Base-by-base conservation (phyloP, 2,329 filamentous ascomycete genomes). In the Trichoderma hamatum region DNA sequence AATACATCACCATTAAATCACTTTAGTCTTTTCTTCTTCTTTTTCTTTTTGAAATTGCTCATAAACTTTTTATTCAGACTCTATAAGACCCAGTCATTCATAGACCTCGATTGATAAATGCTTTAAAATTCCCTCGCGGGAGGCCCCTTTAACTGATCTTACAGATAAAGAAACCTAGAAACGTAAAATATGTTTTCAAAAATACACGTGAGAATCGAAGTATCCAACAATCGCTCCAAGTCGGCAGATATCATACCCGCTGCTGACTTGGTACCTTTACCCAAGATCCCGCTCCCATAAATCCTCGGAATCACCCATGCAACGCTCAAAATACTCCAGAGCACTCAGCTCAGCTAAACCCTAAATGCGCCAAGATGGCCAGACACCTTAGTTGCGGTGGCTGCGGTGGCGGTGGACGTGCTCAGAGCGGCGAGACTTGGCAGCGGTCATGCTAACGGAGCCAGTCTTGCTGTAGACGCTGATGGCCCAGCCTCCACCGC, bases 401-500 rank as follows among this genome's bases (percentile, higher is more conserved):
- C 73, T 74, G 56, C 77, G 79, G 73, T 79, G 78, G 43, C 78
- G 76, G 43, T 73, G 72, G 56, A 74, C 69, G 71, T 83, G 81
- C 69, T 79, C 75, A 71, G 74, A 70, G 72, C 81, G 79, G 68
- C 79, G 78, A 10, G 71, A 69, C 72, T 78, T 78, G 71, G 72
- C 73, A 26, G 72, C 56, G 66, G 70, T 74, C 39, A 76, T 32
- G 61, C 68, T 72, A 36, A 76, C 76, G 51, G 78, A 68, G 46
- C 80, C 80, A 63, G 78, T 77, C 54, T 76, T 75, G 68, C 78
- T 80, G 74, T 82, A 86, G 67, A 85, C 79, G 68, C 78, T 82
- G 61, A 86, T 77, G 11, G 81, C 78, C 77, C 80, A 80, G 66
- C 75, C 71, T 19, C 85, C 86, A 58, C 86, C 87, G 72, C 87